Evolutionary conservation across 106 monocot genomes (phyloP).

Genomic region (Gastrodia elata): DNA sequence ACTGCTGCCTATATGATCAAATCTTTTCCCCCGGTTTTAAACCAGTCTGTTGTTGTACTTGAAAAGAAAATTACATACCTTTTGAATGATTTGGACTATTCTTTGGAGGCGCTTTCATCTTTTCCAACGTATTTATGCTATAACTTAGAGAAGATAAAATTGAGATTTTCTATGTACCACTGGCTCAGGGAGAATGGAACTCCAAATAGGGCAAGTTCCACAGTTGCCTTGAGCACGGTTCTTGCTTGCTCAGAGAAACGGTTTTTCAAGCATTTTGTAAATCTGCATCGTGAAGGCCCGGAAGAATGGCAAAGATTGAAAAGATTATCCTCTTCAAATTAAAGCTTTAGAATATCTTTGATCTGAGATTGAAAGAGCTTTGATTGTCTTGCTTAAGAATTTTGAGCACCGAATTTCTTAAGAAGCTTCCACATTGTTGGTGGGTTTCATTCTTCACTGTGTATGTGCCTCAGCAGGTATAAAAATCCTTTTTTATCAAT

Average conservation of each 20-base stretch:
- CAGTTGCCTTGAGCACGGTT: slow-evolving; percentile 48
- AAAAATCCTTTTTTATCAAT: too few relatives aligned
- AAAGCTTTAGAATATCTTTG: not conserved
- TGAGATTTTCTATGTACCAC: slow-evolving; percentile 48
- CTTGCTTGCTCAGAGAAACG: slow-evolving; percentile 51
- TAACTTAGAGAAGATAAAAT: slow-evolving; percentile 55
- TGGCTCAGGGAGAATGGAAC: slow-evolving; percentile 54
- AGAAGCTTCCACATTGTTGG: not conserved
- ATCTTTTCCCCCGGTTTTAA: slow-evolving; percentile 46
- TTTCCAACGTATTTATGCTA: slow-evolving; percentile 64
- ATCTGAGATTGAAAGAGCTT: not conserved
- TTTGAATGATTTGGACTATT: slow-evolving; percentile 49
- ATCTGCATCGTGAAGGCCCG: slow-evolving; percentile 45
- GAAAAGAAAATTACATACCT: slow-evolving; percentile 58
- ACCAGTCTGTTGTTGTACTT: slow-evolving; percentile 44
- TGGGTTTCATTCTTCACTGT: too few relatives aligned
- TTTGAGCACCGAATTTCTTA: not conserved
- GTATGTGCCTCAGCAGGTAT: too few relatives aligned
- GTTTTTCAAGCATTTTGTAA: slow-evolving; percentile 59
- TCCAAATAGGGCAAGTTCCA: slow-evolving; percentile 17
- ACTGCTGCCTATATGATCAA: slow-evolving; percentile 47
- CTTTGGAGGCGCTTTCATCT: slow-evolving; percentile 29
- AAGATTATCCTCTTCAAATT: slow-evolving; percentile 12
- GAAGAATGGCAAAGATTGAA: slow-evolving; percentile 53
- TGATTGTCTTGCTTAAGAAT: not conserved